Conservation (phyloP, 371 early-diverging fungal genomes). For the Coemansia sp. region DNA sequence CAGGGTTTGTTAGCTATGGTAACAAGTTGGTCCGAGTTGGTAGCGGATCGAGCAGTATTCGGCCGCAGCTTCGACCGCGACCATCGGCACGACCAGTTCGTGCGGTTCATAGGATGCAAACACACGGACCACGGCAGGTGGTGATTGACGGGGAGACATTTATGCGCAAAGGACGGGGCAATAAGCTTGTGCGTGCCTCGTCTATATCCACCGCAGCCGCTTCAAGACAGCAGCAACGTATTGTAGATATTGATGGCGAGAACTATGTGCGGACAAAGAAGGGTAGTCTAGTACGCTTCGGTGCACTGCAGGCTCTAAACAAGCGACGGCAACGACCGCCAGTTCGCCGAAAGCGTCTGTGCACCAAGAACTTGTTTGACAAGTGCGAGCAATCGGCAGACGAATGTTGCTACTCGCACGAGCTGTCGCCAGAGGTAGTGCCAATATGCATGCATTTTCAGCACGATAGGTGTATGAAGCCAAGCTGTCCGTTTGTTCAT, state of each 20-base stretch:
- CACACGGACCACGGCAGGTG: neutral
- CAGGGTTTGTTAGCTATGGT: constrained; percentile 19
- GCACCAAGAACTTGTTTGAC: constrained; percentile 26
- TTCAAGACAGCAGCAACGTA: neutral
- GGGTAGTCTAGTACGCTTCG: constrained; percentile 33
- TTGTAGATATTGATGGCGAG: constrained; percentile 35
- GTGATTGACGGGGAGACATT: constrained; percentile 36
- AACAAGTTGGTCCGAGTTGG: constrained; percentile 42
- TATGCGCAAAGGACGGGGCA: constrained; percentile 23
- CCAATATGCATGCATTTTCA: constrained; percentile 56
- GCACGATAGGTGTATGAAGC: constrained; percentile 46
- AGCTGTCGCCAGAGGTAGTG: constrained; percentile 48
- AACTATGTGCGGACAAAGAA: constrained; percentile 34
- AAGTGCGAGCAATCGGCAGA: constrained; percentile 14
- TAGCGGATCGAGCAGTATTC: constrained; percentile 8
- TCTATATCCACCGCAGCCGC: neutral
- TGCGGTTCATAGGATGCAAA: neutral
- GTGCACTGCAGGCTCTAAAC: constrained; percentile 11
- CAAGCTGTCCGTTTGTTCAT: constrained; percentile 53
- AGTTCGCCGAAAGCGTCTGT: constrained; percentile 13
- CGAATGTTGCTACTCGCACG: constrained; percentile 54
- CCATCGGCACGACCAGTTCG: neutral
- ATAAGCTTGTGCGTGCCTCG: constrained; percentile 36
- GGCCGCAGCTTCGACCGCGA: constrained; percentile 8
- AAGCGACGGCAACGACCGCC: neutral